These are phyloP conservation scores for Boletus barrowsii DNA, from an alignment of 768 basidiomycete genomes.

Conservation along the genomic window DNA sequence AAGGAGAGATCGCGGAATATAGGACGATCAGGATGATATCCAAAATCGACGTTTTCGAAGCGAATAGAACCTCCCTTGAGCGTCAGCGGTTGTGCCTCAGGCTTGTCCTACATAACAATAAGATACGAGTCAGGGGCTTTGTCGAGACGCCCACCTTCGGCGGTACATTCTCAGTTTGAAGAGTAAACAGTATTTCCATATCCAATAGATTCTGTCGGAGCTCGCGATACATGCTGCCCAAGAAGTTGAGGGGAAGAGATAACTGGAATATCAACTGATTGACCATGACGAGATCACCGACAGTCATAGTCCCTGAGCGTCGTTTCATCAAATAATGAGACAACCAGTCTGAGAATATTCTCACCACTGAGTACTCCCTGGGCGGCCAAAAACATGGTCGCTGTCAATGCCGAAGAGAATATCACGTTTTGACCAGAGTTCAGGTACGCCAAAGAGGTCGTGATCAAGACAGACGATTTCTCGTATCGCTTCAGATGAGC, in stretches of 20 bases:
- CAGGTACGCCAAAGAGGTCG: slow-evolving; percentile 87
- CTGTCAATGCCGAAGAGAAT: slow-evolving; percentile 89
- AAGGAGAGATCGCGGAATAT: slow-evolving; percentile 90
- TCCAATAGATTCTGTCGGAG: slow-evolving; percentile 93
- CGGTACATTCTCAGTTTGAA: slow-evolving; percentile 77
- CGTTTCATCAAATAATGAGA: neutral
- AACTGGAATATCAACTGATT: slow-evolving; percentile 98
- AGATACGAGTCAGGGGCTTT: neutral
- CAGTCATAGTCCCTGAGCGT: slow-evolving; percentile 85
- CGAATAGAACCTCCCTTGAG: slow-evolving; percentile 83
- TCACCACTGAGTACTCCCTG: slow-evolving; percentile 90
- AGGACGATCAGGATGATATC: slow-evolving; percentile 85
- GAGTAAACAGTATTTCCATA: slow-evolving; percentile 93
- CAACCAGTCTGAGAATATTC: neutral
- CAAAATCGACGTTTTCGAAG: slow-evolving; percentile 91
- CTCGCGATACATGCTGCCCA: slow-evolving; percentile 97
- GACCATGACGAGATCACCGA: slow-evolving; percentile 98
- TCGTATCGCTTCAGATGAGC: slow-evolving; percentile 84
- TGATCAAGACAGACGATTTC: slow-evolving; percentile 89
- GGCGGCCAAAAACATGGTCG: slow-evolving; percentile 95
- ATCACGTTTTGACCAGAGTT: slow-evolving; percentile 98
- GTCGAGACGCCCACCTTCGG: slow-evolving; percentile 43
- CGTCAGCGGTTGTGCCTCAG: slow-evolving; percentile 61
- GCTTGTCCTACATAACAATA: slow-evolving; percentile 53
- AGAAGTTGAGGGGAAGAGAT: slow-evolving; percentile 93